Conservation (phyloP, 1,284 basidiomycete species). For the Leccinum variabile region DNA sequence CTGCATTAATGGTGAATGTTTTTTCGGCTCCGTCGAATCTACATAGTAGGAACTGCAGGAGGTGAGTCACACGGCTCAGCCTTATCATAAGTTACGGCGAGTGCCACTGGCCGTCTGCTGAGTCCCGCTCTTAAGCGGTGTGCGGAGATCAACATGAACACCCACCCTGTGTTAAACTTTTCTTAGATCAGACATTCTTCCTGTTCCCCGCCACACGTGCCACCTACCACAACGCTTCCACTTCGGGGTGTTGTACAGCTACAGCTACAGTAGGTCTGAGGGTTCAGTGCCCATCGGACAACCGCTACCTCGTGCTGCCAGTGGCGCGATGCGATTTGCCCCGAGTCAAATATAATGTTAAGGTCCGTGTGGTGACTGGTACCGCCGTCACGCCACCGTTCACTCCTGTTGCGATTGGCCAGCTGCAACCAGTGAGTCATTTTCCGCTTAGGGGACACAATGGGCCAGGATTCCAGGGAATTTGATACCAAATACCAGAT, state of each 20-base stretch:
- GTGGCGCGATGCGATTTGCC: not conserved
- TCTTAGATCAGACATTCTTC: constrained; percentile 14
- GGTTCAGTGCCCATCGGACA: not conserved
- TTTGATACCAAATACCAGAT: not conserved
- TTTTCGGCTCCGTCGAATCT: constrained; percentile 15
- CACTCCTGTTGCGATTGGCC: not conserved
- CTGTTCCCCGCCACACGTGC: constrained; percentile 14
- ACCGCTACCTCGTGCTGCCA: not conserved
- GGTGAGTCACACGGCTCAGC: constrained; percentile 17
- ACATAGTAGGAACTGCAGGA: not conserved
- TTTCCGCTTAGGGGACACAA: not conserved
- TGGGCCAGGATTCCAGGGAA: not conserved
- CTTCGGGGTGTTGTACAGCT: constrained; percentile 4
- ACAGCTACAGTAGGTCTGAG: not conserved
- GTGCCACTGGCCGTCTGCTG: not conserved
- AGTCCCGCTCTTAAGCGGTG: not conserved
- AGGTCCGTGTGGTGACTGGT: not conserved
- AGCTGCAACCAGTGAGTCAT: not conserved
- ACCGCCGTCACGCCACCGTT: not conserved
- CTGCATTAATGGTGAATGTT: not conserved
- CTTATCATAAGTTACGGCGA: not conserved
- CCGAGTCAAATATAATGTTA: not conserved
- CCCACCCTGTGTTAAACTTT: constrained; percentile 14
- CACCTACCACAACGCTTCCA: not conserved
- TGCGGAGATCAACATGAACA: not conserved